A percentile compares a stretch with the other conserved stretches of the same genome.
Evolutionary conservation across 192 early-diverging fungal genomes (phyloP).

Genomic region (Backusella liffmaniae): DNA sequence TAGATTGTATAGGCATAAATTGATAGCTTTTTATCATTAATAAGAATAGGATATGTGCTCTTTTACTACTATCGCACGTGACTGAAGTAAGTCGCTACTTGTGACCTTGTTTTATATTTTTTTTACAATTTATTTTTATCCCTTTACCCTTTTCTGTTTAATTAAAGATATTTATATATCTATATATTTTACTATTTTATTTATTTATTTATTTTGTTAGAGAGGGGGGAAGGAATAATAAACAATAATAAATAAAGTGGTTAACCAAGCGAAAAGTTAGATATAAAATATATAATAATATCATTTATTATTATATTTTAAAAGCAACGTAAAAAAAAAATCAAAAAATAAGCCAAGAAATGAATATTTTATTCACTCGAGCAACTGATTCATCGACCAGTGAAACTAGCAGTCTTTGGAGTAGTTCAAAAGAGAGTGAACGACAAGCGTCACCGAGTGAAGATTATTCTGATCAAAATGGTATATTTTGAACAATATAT

Average conservation of each 20-base stretch:
- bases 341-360: background rate
- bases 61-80: no score
- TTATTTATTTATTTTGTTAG: background rate
- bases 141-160: background rate
- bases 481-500: background rate
- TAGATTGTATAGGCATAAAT: no score
- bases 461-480: constrained; percentile 8
- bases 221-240: background rate
- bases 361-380: background rate
- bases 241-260: background rate
- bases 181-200: background rate
- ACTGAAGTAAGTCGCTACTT: no score
- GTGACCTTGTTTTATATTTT: no score
- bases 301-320: background rate
- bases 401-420: background rate
- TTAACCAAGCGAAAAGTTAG: background rate
- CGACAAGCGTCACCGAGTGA: background rate
- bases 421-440: background rate
- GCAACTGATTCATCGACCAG: background rate
- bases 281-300: background rate
- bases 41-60: no score
- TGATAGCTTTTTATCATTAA: no score
- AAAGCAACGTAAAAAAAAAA: no score
- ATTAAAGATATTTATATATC: background rate
- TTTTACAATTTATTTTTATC: background rate